Base-by-base conservation (phyloP, 2,329 filamentous ascomycete species). In the Thelonectria rubi region DNA sequence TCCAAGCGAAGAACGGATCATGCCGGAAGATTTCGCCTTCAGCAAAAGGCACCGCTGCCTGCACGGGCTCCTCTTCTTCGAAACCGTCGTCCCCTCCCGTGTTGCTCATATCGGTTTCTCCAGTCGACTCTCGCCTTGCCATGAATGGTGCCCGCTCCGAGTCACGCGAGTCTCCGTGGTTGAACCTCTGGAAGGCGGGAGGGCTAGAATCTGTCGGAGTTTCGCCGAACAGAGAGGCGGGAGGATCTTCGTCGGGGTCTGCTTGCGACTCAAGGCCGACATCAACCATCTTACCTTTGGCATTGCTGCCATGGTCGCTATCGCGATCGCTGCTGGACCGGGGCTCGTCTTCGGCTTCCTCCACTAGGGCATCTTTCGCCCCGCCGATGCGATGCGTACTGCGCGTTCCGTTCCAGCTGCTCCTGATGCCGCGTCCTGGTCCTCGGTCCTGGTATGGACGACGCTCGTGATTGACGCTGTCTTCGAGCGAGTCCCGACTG, bases 1-100 rank as follows among this genome's bases (percentile, higher is more conserved):
- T 83, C 78, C 92, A 94, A 4, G 91, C 92, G 84, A 95, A 99
- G 78, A 98, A 97, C 5, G 89, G 84, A 76, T 99, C 95, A 75
- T 98, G 93, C 51, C 86, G 84, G 62, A 93, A 93, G 20, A 91
- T 85, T 72, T 94, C 90, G 51, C 84, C 84, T 42, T 88, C 84
- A 5, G 86, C 80, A 11, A 85, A 80, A 21, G 86, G 81, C 32
- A 88, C 81, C 0, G 85, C 75, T 2, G 76, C 72, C 17, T 79
- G 74, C 11, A 73, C 64, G 1, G 76, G 70, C 17, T 75, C 73
- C 5, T 73, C 74, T 54, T 79, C 76, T 15, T 69, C 58, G 14
- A 77, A 74, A 1, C 75, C 76, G 53, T 79, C 79, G 15, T 78
- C 75, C 32, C 77, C 75, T 20, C 63, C 68, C 15, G 68, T 47